Evolutionary conservation across 495 filamentous ascomycete genomes (phyloP).

Genomic region (Xylaria flabelliformis): DNA sequence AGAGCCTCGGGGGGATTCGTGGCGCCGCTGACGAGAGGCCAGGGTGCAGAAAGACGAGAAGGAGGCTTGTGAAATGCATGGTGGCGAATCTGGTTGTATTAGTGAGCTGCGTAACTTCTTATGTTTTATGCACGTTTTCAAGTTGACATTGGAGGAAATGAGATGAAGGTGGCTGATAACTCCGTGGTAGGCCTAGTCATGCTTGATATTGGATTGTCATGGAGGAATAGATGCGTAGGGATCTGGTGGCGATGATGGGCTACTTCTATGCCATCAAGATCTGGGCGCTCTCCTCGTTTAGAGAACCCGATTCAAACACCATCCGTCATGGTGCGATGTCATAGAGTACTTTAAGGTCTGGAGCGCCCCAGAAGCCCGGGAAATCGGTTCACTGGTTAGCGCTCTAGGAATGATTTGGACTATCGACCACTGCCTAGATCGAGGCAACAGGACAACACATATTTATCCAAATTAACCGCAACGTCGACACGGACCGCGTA

Average conservation of each 20-base stretch:
- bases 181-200: neutral
- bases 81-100: neutral
- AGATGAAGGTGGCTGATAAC: neutral
- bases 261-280: neutral
- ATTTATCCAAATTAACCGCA: conserved; percentile 25
- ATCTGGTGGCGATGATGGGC: neutral
- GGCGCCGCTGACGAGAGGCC: conserved; percentile 3
- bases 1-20: neutral
- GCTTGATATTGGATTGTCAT: neutral
- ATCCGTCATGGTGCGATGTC: neutral
- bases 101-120: neutral
- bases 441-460: neutral
- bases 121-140: neutral
- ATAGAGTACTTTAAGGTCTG: neutral
- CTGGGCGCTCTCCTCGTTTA: neutral
- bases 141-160: neutral
- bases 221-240: neutral
- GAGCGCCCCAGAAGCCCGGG: conserved; percentile 10
- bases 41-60: conserved; percentile 7
- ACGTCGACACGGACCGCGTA: neutral
- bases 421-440: conserved; percentile 6
- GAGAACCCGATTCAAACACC: neutral
- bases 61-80: neutral
- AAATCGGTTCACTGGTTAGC: neutral
- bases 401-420: neutral